Percentiles rank a stretch among this genome's conserved stretches.
Evolutionary conservation across 768 basidiomycete genomes (phyloP).

Genomic region (Mycena leptocephala): DNA sequence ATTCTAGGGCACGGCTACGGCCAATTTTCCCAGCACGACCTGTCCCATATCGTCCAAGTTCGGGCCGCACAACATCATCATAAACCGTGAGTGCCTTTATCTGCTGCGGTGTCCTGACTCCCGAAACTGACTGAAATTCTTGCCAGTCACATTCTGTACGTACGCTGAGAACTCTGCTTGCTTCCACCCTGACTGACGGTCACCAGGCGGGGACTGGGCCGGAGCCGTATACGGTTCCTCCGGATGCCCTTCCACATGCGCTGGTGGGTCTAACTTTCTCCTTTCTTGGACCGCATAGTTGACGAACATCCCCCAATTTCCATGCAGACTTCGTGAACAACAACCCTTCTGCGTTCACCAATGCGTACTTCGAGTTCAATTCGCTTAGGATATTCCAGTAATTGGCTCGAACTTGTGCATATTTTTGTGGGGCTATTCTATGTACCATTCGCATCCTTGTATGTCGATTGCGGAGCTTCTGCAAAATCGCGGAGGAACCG

Average conservation of each 20-base stretch:
- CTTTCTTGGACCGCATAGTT: background rate
- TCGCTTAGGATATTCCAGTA: slow-evolving; percentile 59
- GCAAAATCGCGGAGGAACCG: background rate
- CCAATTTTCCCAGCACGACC: slow-evolving; percentile 72
- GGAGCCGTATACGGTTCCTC: slow-evolving; percentile 62
- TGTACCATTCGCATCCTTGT: background rate
- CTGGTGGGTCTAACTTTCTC: slow-evolving; percentile 55
- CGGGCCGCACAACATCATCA: slow-evolving; percentile 73
- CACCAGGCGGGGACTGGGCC: slow-evolving; percentile 73
- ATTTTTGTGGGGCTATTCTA: too few species aligned
- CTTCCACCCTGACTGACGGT: background rate
- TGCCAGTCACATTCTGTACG: slow-evolving; percentile 74
- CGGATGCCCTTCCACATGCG: slow-evolving; percentile 70
- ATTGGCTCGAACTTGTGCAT: slow-evolving; percentile 49
- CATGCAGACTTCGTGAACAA: slow-evolving; percentile 73
- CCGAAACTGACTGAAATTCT: background rate
- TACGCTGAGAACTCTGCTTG: slow-evolving; percentile 13
- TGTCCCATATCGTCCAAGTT: slow-evolving; percentile 75
- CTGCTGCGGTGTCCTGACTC: background rate
- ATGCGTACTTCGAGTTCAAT: slow-evolving; percentile 83
- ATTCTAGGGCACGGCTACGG: slow-evolving; percentile 70
- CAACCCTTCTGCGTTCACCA: slow-evolving; percentile 75
- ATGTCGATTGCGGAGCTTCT: background rate
- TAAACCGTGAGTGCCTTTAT: slow-evolving; percentile 55
- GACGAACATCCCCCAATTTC: background rate